These are phyloP conservation scores for Terana coerulea DNA, from an alignment of 768 basidiomycete species.

Conservation along the genomic window DNA sequence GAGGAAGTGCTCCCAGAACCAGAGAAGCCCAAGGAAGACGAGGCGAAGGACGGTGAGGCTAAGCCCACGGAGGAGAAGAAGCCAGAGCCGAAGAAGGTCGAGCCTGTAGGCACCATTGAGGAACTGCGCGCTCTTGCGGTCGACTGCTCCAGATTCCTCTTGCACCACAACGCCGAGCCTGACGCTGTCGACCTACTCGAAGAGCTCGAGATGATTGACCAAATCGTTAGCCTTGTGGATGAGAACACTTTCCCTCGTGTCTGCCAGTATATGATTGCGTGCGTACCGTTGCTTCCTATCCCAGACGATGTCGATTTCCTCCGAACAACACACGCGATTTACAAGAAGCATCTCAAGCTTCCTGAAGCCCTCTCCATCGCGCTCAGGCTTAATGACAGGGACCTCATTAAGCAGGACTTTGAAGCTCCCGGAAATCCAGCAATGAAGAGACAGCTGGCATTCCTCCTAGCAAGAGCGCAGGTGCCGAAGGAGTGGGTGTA, in stretches of 20 bases:
- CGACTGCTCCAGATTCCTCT: constrained; percentile 84
- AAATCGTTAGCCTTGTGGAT: constrained; percentile 76
- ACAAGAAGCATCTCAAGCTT: constrained; percentile 80
- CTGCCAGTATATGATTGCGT: constrained; percentile 95
- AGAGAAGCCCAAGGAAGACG: not conserved
- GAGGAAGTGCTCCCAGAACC: constrained; percentile 18
- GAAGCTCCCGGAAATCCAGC: constrained; percentile 87
- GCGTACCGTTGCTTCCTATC: constrained; percentile 85
- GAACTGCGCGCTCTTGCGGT: constrained; percentile 75
- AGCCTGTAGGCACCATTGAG: constrained; percentile 57
- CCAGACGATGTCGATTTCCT: constrained; percentile 92
- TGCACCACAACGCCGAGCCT: constrained; percentile 94
- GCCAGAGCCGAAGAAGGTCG: constrained; percentile 31
- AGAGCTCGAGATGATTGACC: constrained; percentile 86
- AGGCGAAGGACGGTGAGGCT: constrained; percentile 14
- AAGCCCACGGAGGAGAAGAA: constrained; percentile 24
- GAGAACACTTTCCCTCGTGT: constrained; percentile 85
- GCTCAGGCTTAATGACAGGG: constrained; percentile 76
- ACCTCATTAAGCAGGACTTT: constrained; percentile 84
- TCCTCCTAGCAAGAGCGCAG: constrained; percentile 89
- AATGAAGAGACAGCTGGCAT: constrained; percentile 95
- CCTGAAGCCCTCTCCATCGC: constrained; percentile 89
- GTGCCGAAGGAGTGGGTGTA: constrained; percentile 87
- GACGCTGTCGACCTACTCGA: constrained; percentile 96
- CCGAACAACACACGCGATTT: constrained; percentile 83